Base-by-base conservation (phyloP, 192 early-diverging fungal genomes). In the Haplosporangium gracile region DNA sequence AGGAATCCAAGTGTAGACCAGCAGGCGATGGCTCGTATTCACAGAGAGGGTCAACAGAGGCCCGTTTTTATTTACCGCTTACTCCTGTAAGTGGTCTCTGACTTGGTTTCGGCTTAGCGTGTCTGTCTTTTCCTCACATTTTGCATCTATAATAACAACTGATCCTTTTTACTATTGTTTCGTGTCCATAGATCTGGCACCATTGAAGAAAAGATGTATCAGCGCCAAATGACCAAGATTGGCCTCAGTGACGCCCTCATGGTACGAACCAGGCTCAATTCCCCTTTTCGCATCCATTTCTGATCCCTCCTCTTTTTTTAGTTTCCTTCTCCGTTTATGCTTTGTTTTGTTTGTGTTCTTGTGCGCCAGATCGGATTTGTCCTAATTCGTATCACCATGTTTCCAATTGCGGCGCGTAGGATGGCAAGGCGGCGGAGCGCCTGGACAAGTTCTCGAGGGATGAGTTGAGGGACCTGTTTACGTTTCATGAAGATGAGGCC, bases 21-120 rank as follows among this genome's bases (percentile, higher is more conserved):
- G 49, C 91, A 92, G 47, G 93, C 93, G 0, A 94, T 94, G 94
- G 94, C 94, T 20, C 86, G 94, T 32, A 92, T 95, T 20, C 83
- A 91, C 55, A 78, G 89, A 8, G 88, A 91, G n/a, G 88, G 89
- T n/a, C 89, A 91, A 70, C 32, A 60, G 20, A 65, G 69, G 47
- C 79, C 83, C 0, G 89, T 88, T 32, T 87, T 76, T 75, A 83
- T 91, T 9, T 89, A 91, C 60, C 60, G 87, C 10, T 42, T 91
- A 29, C 70, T 91, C 39, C 72, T 81, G 82, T 89, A 82, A 81
- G 82, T 85, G 15, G 4, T 22, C 40, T 24, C 11, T 38, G 29
- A 65, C n/a, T 32, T 65, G 11, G 60, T 65, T 32, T 65, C 60
- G 60, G 60, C 60, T 65, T 2, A 15, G 29, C 11, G 10, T 29